Percentiles rank a stretch among this genome's conserved stretches.
Evolutionary conservation across 495 filamentous ascomycete species (phyloP).

Genomic region (Ascodesmis nigricans): DNA sequence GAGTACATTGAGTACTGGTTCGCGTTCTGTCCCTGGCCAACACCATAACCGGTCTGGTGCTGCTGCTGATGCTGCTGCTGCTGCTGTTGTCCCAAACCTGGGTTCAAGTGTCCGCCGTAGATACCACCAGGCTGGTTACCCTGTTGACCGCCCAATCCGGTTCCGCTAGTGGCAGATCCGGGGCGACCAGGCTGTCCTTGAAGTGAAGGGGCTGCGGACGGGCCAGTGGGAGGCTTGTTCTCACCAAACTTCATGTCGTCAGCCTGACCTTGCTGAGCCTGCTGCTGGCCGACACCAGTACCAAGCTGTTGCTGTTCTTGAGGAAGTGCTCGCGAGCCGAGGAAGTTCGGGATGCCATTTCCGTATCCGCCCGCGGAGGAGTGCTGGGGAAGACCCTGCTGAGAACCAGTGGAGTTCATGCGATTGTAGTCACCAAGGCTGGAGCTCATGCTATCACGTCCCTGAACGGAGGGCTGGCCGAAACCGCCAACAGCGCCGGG

Average conservation of each 20-base stretch:
- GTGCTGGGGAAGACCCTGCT: conserved; percentile 20
- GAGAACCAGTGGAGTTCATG: conserved; percentile 16
- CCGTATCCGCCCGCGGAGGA: conserved; percentile 15
- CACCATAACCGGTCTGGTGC: conserved; percentile 12
- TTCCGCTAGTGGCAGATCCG: conserved; percentile 20
- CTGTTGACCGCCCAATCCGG: conserved; percentile 17
- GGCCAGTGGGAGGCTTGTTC: conserved; percentile 22
- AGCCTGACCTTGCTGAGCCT: conserved; percentile 13
- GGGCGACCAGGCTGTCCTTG: conserved; percentile 20
- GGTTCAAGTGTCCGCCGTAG: conserved; percentile 20
- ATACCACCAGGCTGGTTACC: conserved; percentile 14
- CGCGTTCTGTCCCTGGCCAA: conserved; percentile 15
- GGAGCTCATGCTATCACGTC: conserved; percentile 13
- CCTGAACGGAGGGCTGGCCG: conserved; percentile 19
- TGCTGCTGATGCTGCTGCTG: conserved; percentile 16
- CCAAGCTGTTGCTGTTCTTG: conserved; percentile 21
- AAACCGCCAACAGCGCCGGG: conserved; percentile 18
- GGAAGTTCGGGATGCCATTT: conserved; percentile 17
- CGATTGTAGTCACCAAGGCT: conserved; percentile 15
- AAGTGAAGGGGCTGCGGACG: conserved; percentile 19
- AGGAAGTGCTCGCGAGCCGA: conserved; percentile 13
- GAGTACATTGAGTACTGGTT: conserved; percentile 20
- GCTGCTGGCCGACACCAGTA: conserved; percentile 14
- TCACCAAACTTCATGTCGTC: conserved; percentile 23
- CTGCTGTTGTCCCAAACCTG: conserved; percentile 15